Conservation (phyloP, 1,284 basidiomycete genomes). For the Rhizoctonia solani region DNA sequence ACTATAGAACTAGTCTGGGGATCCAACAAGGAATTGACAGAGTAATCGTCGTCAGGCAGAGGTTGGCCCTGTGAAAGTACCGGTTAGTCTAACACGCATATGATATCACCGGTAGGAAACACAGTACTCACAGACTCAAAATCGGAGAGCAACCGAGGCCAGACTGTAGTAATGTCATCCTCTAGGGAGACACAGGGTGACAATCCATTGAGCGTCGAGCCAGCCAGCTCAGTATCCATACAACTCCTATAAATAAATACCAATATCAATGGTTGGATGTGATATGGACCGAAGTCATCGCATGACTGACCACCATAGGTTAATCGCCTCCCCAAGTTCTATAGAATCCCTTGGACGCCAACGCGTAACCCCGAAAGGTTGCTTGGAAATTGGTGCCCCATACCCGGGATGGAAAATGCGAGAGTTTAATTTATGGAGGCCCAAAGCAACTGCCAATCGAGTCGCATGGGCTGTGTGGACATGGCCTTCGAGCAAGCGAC, state of each 20-base stretch:
- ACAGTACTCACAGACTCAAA: slow-evolving; percentile 3
- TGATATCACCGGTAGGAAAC: background rate
- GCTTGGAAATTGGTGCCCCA: background rate
- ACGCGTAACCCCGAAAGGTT: background rate
- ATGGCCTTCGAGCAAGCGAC: slow-evolving; percentile 69
- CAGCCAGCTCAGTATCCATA: background rate
- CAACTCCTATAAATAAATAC: background rate
- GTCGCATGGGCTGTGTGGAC: slow-evolving; percentile 64
- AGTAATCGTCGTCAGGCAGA: slow-evolving; percentile 22
- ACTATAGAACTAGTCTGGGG: background rate
- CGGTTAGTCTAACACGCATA: background rate
- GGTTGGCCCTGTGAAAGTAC: background rate
- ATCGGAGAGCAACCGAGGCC: slow-evolving; percentile 5
- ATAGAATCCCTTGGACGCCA: slow-evolving; percentile 14
- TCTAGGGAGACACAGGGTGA: background rate
- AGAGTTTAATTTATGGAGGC: slow-evolving; percentile 9
- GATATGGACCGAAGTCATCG: background rate
- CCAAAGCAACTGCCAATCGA: slow-evolving; percentile 1
- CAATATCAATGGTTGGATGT: background rate
- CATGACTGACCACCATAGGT: slow-evolving; percentile 29
- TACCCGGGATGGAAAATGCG: background rate
- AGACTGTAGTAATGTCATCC: slow-evolving; percentile 14
- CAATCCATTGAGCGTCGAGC: slow-evolving; percentile 23
- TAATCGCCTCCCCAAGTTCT: slow-evolving; percentile 26
- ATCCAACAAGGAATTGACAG: slow-evolving; percentile 4